Evolutionary conservation across 306 rosid genomes (phyloP), one percentile per base, ranked within the genome.

Genomic region (Pterocarpus santalinus): DNA sequence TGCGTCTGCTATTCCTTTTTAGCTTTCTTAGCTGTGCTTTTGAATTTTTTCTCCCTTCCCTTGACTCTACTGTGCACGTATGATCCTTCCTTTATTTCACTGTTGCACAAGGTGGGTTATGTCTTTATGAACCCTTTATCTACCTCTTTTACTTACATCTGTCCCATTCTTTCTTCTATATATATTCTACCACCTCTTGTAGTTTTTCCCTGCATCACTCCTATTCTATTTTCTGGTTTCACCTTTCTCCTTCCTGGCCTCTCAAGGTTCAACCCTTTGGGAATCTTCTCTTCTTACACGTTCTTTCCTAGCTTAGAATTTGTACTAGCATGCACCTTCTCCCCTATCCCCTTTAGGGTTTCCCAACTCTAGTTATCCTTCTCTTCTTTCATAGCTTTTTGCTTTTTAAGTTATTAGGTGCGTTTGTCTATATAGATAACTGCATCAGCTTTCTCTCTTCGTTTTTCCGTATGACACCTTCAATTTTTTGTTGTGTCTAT

Each of bases 1-100:
- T 80, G 86, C 81, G 67, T 80, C 86, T 83, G 79, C 75, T 44
- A 28, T 32, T 30, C 69, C 63, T 73, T 68, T 77, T 39, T 75
- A 78, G 85, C 82, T 83, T 72, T 76, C 94, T 86, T 88, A 82
- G 85, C 94, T 83, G 79, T 64, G 78, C 39, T 33, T 55, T 56
- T 35, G 34, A 65, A 41, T 44, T 67, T 80, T 22, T 22, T 22
- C 28, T 22, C 28, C 28, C 28, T 22, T 22, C 28, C 28, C 28
- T 22, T 22, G 28, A 22, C 28, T 22, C 28, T 22, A 22, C 28
- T 22, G 28, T 22, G 28, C 28, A 22, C 28, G 61, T 60, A 47
- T 78, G 65, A 17, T 69, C 65, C 76, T 72, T 69, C 69, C 84
- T 79, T 86, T 84, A 84, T 36, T 87, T 76, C 57, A 75, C 87